Base-by-base conservation (phyloP, 495 filamentous ascomycete species). In the Penicillium ochrochloron region DNA sequence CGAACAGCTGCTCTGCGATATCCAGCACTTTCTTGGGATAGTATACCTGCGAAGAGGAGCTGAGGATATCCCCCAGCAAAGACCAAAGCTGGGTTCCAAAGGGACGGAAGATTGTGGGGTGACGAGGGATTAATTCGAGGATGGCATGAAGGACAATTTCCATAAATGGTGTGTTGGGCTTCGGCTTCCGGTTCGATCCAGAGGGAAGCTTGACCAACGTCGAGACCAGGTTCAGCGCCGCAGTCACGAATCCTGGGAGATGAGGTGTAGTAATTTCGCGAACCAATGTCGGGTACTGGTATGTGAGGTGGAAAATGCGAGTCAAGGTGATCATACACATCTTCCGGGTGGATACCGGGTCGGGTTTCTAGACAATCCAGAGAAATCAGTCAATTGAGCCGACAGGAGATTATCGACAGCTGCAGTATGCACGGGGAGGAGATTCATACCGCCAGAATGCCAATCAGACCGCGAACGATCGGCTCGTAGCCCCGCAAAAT, bases 181-280 rank as follows among this genome's bases (percentile, higher is more conserved):
- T 79, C 34, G 78, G 63, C 78, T 81, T 75, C 70, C 83, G 57
- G 74, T 74, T 68, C 14, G 77, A 76, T 15, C 78, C 79, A 17
- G 75, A 78, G 5, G 75, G 68, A 2, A 70, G 68, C 46, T 82
- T 76, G 6, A 60, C 64, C 15, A 66, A 39, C 37, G 70, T 76
- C 41, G 85, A 86, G 57, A 91, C 76, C 27, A 92, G 77, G 70
- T 89, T 88, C 23, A 96, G 75, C 58, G 90, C 92, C 8, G 88
- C 82, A 11, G 86, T 87, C 57, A 92, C 83, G 66, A 92, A 96
- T 6, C 82, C 78, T 17, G 91, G 87, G 15, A 97, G 80, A 19
- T 86, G 89, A 11, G 93, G 93, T 4, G 92, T 96, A 2, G 91
- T 93, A 64, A 96, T 90, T 71, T 97, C 93, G 66, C 93, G 83